Evolutionary conservation across 371 early-diverging fungal species (phyloP), one percentile per base, ranked within the genome.

Genomic region (Funneliformis caledonium): DNA sequence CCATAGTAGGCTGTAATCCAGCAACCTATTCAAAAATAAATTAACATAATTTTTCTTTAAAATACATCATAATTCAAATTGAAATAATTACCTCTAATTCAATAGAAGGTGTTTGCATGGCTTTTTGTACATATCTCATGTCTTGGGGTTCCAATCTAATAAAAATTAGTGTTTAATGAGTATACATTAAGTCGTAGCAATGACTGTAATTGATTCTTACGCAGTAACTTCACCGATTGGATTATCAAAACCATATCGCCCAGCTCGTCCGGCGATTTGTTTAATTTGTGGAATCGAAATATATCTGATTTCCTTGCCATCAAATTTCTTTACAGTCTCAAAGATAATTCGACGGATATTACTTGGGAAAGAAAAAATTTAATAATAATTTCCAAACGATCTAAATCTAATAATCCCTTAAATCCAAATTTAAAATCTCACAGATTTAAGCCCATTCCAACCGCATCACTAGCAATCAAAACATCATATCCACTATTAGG

Each of bases 361-460:
- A 22, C 93, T 94, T 37, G 37, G 3, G 37, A 3, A 37, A 37
- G 3, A 37, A 37, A 85, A 4, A 31, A 42, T 56, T 60, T 33
- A 47, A 61, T 60, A 47, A 61, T 60, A 72, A 47, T 45, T 62
- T 37, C 2, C 42, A 7, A 73, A 50, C 14, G 14, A 45, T 48
- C 52, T 45, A 26, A 22, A 33, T 50, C 22, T 22, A 73, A 9
- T 45, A 4, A 67, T 16, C n/a, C 19, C 69, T 19, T 12, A 31
- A 43, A 37, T 4, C 16, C 43, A 33, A 56, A n/a, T 22, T 33
- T 4, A 33, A 5, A 81, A 37, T 85, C 90, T 82, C 87, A 93
- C 93, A 98, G 81, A 83, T 98, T 98, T 5, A 98, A 87, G 0
- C 99, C 99, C 98, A 98, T 98, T 43, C 99, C 99, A 61, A 98